Evolutionary conservation across 2,329 filamentous ascomycete genomes (phyloP).

Genomic region (Hortaea werneckii): DNA sequence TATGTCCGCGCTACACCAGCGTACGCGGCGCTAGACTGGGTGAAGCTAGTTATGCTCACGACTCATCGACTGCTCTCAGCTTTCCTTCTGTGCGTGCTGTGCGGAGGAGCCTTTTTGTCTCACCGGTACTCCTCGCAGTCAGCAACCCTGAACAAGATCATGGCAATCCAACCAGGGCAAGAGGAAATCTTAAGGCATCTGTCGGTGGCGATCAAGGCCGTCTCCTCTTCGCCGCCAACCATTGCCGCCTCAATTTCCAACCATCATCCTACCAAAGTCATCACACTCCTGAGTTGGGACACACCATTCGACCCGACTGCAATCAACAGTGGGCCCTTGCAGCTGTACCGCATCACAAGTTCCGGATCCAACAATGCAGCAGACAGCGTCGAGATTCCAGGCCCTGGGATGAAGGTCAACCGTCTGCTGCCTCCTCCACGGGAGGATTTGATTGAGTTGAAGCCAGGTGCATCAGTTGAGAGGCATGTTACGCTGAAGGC

Average conservation of each 20-base stretch:
- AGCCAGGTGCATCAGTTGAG: background rate
- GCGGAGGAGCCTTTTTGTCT: too few species aligned
- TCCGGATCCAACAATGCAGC: background rate
- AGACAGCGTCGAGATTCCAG: background rate
- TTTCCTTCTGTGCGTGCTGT: too few species aligned
- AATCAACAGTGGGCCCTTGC: background rate
- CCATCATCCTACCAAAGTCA: background rate
- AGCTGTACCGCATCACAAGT: background rate
- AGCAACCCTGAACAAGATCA: too few species aligned
- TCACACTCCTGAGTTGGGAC: background rate
- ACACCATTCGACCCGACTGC: background rate
- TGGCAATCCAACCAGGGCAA: too few species aligned
- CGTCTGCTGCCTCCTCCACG: background rate
- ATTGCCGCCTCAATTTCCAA: background rate
- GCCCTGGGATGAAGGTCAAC: background rate
- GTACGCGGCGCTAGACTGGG: too few species aligned
- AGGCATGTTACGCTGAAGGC: background rate
- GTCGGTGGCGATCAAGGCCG: background rate
- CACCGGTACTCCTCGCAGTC: too few species aligned
- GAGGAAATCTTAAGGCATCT: background rate
- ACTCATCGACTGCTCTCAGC: too few species aligned
- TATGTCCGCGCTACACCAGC: too few species aligned
- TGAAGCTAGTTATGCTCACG: too few species aligned
- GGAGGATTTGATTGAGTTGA: background rate
- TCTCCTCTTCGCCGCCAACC: background rate